Evolutionary conservation across 2,329 filamentous ascomycete species (phyloP).

Genomic region (Calycina herbarum): DNA sequence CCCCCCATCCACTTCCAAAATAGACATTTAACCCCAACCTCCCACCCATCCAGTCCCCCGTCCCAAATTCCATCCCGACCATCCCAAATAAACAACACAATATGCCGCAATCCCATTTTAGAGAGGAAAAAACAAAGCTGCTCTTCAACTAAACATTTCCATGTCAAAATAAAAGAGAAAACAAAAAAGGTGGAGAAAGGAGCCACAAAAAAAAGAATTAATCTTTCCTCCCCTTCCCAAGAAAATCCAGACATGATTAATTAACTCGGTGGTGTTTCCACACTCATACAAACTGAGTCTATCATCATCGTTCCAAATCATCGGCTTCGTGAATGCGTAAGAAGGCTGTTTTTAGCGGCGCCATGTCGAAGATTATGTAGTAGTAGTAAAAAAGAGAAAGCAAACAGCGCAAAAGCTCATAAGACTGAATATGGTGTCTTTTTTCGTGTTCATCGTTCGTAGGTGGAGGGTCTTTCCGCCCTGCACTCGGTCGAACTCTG

Average conservation of each 20-base stretch:
- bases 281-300: slow-evolving; percentile 18
- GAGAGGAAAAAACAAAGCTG: background rate
- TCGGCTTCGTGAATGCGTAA: slow-evolving; percentile 37
- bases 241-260: slow-evolving; percentile 12
- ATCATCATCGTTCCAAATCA: slow-evolving; percentile 28
- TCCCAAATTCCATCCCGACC: background rate
- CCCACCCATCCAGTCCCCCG: background rate
- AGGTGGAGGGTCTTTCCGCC: slow-evolving; percentile 11
- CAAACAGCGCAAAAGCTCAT: slow-evolving; percentile 17
- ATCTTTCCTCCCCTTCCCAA: background rate
- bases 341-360: slow-evolving; percentile 14
- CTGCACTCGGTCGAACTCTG: slow-evolving; percentile 25
- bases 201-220: slow-evolving; percentile 2
- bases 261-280: slow-evolving; percentile 5
- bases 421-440: slow-evolving; percentile 18
- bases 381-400: slow-evolving; percentile 24
- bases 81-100: slow-evolving; percentile 1
- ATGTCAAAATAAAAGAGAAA: background rate
- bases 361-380: slow-evolving; percentile 27
- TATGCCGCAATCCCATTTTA: background rate
- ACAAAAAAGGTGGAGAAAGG: background rate
- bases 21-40: slow-evolving; percentile 8
- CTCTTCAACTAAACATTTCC: background rate
- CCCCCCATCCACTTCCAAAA: background rate
- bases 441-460: slow-evolving; percentile 26